Base-by-base conservation (phyloP, 176 grass and related monocot species). In the sorghum (Sorghum bicolor) region DNA sequence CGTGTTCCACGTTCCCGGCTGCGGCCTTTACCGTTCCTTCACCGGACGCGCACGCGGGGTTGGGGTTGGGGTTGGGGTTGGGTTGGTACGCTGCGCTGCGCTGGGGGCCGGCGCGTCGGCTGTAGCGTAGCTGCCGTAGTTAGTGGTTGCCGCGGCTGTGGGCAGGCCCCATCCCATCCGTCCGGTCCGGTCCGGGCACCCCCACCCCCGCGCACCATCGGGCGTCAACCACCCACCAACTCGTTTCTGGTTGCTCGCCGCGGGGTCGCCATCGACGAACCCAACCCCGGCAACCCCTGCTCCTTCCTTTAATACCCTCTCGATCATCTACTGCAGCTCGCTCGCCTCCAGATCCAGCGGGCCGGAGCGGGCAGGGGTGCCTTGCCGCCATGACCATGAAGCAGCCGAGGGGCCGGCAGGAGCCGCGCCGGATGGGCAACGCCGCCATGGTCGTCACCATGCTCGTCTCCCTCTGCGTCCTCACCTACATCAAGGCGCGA, bases 401-500 rank as follows among this genome's bases (percentile, higher is more conserved):
- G 88, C 88, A 82, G 39, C 70, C 43, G 6, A 10, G 83, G 83
- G 48, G 74, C 20, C 74, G 88, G 67, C 74, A 78, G 44, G 88
- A 86, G 79, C 84, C 88, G 0, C 83, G 88, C 53, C 79, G 88
- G 74, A 50, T 90, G 79, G 88, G 84, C 67, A 86, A 86, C 88
- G 24, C 79, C 45, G 88, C 88, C 58, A 90, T 90, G 84, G 84
- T 90, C 29, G 60, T 90, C 84, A 86, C 88, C 88, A 90, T 90
- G 88, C 79, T 90, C 55, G 58, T 90, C 74, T 90, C 88, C 44
- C 88, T 90, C 88, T 90, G 88, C 84, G 79, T 83, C 58, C 88
- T 90, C 88, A 90, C 84, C 74, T 90, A 74, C 88, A 90, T 90
- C 84, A 90, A 86, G 84, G 88, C 88, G 0, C 88, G 88, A 63